Base-by-base conservation (phyloP, 768 basidiomycete species). In the Pleurotus eryngii region DNA sequence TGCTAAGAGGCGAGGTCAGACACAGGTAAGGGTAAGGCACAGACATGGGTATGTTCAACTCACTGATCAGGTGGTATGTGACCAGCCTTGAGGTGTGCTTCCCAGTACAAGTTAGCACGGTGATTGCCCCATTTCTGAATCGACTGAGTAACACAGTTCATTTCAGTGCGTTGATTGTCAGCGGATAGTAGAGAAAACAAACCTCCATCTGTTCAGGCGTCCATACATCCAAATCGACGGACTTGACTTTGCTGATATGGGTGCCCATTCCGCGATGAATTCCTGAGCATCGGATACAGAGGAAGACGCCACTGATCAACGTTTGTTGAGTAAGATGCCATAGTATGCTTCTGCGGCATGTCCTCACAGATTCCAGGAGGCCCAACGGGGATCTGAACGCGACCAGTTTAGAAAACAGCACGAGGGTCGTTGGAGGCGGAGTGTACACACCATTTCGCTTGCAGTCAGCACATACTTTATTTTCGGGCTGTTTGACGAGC, bases 231-330 rank as follows among this genome's bases (percentile, higher is more conserved):
- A 99, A 85, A 74, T 99, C 96, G 55, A 99, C 92, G 2, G 94
- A 96, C 68, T 97, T 97, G 69, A 99, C 91, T 68, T 90, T 92
- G 74, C 90, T 92, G 71, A 98, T 97, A 72, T 99, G 96, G 0
- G 96, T 98, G 59, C 96, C 96, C 93, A 99, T 95, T 40, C 92
- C 89, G 43, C 96, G 87, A 72, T 99, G 96, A 57, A 98, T 91
- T 26, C 96, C 96, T 12, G 95, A 98, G 73, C 96, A 99, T 58
- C 96, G 85, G 61, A 99, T 97, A 69, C 96, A 99, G 39, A 98
- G 78, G 68, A 94, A 97, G 1, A 94, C 89, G 20, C 96, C 96
- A 24, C 92, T 95, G 60, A 18, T 26, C 9, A 37, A 26, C 38
- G 12, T 14, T 22, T 45, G 27, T 30, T 14, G 22, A 22, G 14